Percentiles rank a stretch among this genome's conserved stretches.
Conservation (phyloP, 1,139 yeast genomes). For the Kurtzmaniella quercitrusa region DNA sequence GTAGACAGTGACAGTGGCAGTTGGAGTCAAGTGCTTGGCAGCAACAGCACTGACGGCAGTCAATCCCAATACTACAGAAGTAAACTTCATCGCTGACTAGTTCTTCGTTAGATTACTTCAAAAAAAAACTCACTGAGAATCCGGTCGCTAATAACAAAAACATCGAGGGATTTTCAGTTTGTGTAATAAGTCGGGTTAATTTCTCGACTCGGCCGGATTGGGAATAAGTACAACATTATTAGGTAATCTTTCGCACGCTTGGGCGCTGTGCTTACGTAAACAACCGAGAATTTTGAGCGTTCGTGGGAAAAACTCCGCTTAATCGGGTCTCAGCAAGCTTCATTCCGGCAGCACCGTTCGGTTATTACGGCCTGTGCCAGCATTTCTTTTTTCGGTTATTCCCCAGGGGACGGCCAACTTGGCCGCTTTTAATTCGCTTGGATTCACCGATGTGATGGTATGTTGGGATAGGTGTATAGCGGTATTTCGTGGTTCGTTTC, state of each 20-base stretch:
- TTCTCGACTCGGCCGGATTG: background rate
- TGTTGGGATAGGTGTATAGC: background rate
- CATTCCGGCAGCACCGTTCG: constrained; percentile 3
- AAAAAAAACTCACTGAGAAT: constrained; percentile 2
- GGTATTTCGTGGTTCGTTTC: no score
- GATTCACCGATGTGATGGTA: background rate
- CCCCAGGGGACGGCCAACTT: background rate
- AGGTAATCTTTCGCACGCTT: background rate
- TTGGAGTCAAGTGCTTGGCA: constrained; percentile 5
- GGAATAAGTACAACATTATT: constrained; percentile 4
- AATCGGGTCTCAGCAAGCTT: constrained; percentile 1
- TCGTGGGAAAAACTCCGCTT: background rate
- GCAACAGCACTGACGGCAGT: constrained; percentile 6
- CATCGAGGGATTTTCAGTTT: constrained; percentile 4
- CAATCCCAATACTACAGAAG: constrained; percentile 9
- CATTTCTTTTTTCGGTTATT: background rate
- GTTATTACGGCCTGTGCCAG: background rate
- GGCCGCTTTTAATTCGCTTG: background rate
- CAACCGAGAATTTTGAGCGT: background rate
- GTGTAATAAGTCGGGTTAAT: constrained; percentile 1
- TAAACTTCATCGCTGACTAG: constrained; percentile 8
- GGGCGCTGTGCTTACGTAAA: background rate
- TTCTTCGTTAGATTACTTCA: background rate
- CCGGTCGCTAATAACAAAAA: constrained; percentile 1
- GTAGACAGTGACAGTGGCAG: constrained; percentile 5